Evolutionary conservation across 352 stramenopile genomes (phyloP).

Genomic region (Pythium dissotocum): DNA sequence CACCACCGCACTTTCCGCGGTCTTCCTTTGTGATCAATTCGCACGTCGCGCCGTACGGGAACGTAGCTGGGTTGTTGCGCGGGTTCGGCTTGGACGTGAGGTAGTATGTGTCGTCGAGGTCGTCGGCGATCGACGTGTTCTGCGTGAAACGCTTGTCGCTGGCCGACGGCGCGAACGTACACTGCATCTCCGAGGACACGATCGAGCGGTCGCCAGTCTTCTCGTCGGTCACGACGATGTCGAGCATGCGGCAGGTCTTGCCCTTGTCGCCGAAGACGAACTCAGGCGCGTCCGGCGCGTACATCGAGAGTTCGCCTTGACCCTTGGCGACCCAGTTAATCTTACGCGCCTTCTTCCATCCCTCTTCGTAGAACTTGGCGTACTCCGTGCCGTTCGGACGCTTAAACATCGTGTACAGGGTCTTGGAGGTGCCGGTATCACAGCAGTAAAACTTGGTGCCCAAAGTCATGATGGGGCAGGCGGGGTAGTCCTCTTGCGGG

Average conservation of each 20-base stretch:
- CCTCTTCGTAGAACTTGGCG: constrained; percentile 62
- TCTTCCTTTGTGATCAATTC: constrained; percentile 8
- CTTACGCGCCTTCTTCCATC: constrained; percentile 61
- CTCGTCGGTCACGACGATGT: constrained; percentile 8
- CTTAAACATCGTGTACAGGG: constrained; percentile 66
- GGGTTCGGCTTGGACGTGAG: constrained; percentile 27
- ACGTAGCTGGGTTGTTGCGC: constrained; percentile 32
- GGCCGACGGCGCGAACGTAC: constrained; percentile 14
- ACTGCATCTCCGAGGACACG: constrained; percentile 23
- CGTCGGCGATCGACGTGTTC: constrained; percentile 23
- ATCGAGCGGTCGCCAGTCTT: background rate
- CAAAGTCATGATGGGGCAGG: constrained; percentile 58
- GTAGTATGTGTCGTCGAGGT: constrained; percentile 16
- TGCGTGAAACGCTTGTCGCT: constrained; percentile 24
- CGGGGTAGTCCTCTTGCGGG: constrained; percentile 55
- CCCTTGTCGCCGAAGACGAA: constrained; percentile 22
- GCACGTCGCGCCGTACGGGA: constrained; percentile 25
- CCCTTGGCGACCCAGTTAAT: constrained; percentile 52
- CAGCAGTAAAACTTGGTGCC: constrained; percentile 61
- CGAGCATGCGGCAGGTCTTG: constrained; percentile 26
- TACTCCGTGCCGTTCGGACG: constrained; percentile 46
- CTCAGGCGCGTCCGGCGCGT: constrained; percentile 33
- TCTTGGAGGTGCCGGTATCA: constrained; percentile 31
- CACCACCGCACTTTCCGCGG: background rate
- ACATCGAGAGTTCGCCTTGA: constrained; percentile 52